Evolutionary conservation across 257 asterid genomes (phyloP), one percentile per base, ranked within the genome.

Genomic region (Solanum clarkiae): DNA sequence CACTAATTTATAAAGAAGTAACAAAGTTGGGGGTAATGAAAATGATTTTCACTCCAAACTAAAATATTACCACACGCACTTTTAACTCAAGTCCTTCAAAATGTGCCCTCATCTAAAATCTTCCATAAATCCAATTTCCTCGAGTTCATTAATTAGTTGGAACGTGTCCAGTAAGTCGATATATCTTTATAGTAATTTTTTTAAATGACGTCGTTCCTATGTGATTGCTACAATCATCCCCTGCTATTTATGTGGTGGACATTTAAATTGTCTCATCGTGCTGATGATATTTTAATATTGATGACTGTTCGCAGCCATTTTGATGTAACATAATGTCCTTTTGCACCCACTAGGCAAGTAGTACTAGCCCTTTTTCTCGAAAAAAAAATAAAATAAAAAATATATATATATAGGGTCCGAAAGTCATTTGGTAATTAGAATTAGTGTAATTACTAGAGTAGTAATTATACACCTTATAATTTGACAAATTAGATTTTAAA

Each of bases 361-460:
- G 55, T 20, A 45, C 17, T 70, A 18, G 6, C 1, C 17, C 15
- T 2, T 11, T 70, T 65, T 29, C 0, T 0, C 14, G 2, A 36
- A 36, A 11, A 24, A 2, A 18, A 32, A 49, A 0, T 49, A 49
- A 32, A 2, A 32, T 32, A n/a, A n/a, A n/a, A n/a, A n/a, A 32
- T 32, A 32, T 32, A 32, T 1, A 29, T 29, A 29, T 1, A 26
- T 29, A 29, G 32, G 32, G 32, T 29, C 3, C 3, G 4, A 32
- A 32, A 32, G 4, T 32, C 0, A 32, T 32, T 3, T 32, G 3
- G 1, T 32, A 32, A 32, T 32, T 32, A 32, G 4, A 32, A 32
- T 32, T 32, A 1, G 3, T 32, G 1, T 0, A 32, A 32, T 32
- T 29, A 29, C 0, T 2, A 29, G 3, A 3, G 0, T 29, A 29